These are phyloP conservation scores for Xylaria polymorpha DNA, from an alignment of 2,329 filamentous ascomycete species.

Conservation along the genomic window DNA sequence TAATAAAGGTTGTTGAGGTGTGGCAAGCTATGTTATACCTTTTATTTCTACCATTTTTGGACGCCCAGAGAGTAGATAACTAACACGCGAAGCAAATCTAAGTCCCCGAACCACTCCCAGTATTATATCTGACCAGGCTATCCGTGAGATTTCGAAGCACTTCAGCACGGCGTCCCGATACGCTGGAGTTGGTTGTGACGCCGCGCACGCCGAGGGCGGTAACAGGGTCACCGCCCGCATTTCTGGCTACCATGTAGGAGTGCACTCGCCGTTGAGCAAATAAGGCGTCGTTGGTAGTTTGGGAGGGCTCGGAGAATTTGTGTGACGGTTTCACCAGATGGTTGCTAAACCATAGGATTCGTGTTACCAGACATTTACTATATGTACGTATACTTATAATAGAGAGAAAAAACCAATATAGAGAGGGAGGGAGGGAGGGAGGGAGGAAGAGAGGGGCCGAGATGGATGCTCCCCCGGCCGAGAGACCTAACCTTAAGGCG, in stretches of 20 bases:
- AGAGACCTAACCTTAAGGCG: no score
- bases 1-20: no score
- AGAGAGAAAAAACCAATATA: not conserved
- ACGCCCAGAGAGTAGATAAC: not conserved
- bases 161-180: conserved; percentile 11
- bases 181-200: not conserved
- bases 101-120: not conserved
- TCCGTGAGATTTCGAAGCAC: not conserved
- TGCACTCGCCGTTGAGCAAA: conserved; percentile 11
- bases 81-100: not conserved
- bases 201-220: conserved; percentile 30
- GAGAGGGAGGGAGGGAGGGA: not conserved
- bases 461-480: no score
- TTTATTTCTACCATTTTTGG: not conserved
- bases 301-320: not conserved
- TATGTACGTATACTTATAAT: not conserved
- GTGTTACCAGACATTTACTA: not conserved
- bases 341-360: not conserved
- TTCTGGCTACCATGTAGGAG: conserved; percentile 26
- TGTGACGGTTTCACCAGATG: conserved; percentile 2
- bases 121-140: not conserved
- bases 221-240: conserved; percentile 35
- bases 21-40: not conserved
- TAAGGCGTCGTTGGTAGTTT: not conserved
- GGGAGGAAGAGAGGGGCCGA: not conserved